Conservation (phyloP, 352 stramenopile genomes). For the Ophiocytium majus region DNA sequence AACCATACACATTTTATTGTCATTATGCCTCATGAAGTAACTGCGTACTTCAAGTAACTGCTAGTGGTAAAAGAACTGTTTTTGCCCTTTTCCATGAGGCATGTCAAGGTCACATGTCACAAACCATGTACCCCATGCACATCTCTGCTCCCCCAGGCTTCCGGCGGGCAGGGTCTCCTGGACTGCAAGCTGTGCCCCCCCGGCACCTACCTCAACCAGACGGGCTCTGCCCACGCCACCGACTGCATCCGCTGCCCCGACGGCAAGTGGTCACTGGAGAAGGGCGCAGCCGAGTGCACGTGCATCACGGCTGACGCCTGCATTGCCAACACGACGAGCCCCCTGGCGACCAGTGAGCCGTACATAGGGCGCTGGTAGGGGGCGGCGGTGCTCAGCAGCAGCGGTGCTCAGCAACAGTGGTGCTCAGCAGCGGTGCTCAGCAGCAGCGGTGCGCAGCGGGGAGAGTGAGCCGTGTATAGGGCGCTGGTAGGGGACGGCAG, state of each 20-base stretch:
- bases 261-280: not conserved
- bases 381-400: not conserved
- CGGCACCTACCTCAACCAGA: not conserved
- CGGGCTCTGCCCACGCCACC: not conserved
- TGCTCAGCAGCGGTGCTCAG: no score
- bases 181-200: not conserved
- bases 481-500: no score
- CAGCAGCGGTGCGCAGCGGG: no score
- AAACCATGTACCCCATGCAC: no score
- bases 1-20: no score
- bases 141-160: not conserved
- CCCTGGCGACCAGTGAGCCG: not conserved
- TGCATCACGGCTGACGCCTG: not conserved
- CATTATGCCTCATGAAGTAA: no score
- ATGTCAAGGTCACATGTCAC: no score
- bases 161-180: not conserved
- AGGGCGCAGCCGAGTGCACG: not conserved
- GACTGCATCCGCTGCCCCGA: conserved; percentile 9
- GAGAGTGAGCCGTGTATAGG: no score
- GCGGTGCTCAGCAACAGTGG: no score
- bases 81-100: no score
- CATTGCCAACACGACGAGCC: not conserved
- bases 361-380: not conserved
- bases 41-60: no score
- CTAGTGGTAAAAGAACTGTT: no score